Conservation (phyloP, 768 basidiomycete genomes). For the Podaxis sp. region DNA sequence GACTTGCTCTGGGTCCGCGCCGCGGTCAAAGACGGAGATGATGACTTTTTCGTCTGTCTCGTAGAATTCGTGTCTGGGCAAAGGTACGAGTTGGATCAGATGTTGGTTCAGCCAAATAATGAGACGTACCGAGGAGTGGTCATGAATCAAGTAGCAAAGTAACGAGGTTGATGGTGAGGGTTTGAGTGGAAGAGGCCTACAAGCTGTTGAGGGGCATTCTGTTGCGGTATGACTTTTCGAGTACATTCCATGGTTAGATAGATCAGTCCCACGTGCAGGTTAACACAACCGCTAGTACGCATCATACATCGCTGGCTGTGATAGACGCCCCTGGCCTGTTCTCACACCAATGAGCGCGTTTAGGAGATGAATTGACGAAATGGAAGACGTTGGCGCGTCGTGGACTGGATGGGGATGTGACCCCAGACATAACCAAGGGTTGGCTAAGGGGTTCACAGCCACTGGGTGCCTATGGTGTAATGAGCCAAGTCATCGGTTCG, state of each 20-base stretch:
- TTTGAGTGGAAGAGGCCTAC: neutral
- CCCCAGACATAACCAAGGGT: neutral
- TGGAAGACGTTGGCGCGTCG: neutral
- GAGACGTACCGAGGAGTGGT: conserved; percentile 34
- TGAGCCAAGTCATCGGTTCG: neutral
- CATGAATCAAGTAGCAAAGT: conserved; percentile 24
- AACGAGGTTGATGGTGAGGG: neutral
- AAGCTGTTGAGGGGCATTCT: conserved; percentile 3
- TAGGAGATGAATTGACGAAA: too few relatives aligned
- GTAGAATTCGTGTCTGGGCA: conserved; percentile 78
- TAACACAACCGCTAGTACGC: neutral
- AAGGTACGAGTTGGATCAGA: neutral
- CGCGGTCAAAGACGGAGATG: conserved; percentile 77
- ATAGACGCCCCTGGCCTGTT: neutral
- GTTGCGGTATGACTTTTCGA: conserved; percentile 26
- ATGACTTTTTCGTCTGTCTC: conserved; percentile 78
- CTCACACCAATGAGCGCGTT: too few relatives aligned
- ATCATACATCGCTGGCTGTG: neutral
- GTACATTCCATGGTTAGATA: conserved; percentile 33
- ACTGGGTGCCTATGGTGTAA: neutral
- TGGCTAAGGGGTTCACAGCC: conserved; percentile 7
- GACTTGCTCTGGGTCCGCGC: conserved; percentile 65
- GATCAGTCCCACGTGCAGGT: neutral
- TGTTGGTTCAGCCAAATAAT: neutral
- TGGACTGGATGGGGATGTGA: neutral